Conservation (phyloP, 805 yeast genomes). For the Kluyveromyces wickerhamii region DNA sequence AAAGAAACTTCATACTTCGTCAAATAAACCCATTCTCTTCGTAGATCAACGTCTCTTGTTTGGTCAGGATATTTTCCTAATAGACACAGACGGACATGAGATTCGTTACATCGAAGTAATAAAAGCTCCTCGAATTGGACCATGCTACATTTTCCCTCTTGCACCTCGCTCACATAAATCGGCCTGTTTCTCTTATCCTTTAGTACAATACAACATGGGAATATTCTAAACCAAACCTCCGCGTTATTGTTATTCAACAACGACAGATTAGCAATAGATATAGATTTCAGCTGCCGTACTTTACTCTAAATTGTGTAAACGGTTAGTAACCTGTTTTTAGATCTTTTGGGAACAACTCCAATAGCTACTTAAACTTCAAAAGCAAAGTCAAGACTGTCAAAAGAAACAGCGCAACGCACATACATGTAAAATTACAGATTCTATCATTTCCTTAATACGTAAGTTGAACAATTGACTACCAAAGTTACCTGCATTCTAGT, state of each 20-base stretch:
- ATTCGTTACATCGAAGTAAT: constrained; percentile 10
- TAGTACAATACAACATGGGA: constrained; percentile 19
- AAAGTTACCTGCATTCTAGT: no score
- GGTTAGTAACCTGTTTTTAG: no score
- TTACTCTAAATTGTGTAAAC: constrained; percentile 11
- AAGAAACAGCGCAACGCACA: no score
- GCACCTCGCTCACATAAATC: constrained; percentile 24
- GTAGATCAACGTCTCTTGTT: neutral
- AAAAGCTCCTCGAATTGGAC: constrained; percentile 23
- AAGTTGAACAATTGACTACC: no score
- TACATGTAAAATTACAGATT: constrained; percentile 1
- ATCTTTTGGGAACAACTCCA: no score
- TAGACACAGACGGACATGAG: constrained; percentile 15
- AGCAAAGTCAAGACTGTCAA: no score
- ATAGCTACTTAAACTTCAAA: no score
- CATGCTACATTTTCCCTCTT: constrained; percentile 11
- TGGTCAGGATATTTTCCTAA: constrained; percentile 16
- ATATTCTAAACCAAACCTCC: constrained; percentile 4
- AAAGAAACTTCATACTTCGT: constrained; percentile 13
- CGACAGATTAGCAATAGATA: constrained; percentile 16
- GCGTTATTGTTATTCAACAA: constrained; percentile 6
- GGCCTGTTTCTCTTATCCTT: constrained; percentile 15
- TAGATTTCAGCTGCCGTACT: constrained; percentile 23
- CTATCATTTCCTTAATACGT: no score
- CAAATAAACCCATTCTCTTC: constrained; percentile 13